Evolutionary conservation across 768 basidiomycete species (phyloP), one percentile per base, ranked within the genome.

Genomic region (Lactarius akahatsu): DNA sequence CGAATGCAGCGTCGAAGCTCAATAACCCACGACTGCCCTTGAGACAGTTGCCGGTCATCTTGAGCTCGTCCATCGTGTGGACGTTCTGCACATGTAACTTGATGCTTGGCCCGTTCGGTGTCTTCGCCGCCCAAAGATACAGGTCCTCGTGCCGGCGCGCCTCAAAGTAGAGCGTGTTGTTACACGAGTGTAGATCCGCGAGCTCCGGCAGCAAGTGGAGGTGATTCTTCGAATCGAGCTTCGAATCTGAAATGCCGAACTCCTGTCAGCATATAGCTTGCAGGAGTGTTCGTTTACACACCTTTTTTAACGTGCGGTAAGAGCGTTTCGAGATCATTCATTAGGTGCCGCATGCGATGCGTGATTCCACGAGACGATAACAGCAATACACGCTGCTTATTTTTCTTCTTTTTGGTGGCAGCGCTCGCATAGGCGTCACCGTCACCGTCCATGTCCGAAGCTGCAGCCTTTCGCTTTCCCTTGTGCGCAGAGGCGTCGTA

Each of bases 41-140:
- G 71, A 99, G 78, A 77, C 97, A 99, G 76, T 99, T 98, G 38
- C 97, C 97, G 8, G 95, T 96, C 96, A 99, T 92, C 80, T 98
- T 98, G 70, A 99, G 82, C 77, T 99, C 97, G 78, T 98, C 97
- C 97, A 98, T 98, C 52, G 97, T 99, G 77, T 99, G 97, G 62
- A 96, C 83, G 74, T 98, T 99, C 78, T 97, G 96, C 18, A 98
- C 96, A 74, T 98, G 97, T 82, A 98, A 84, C 77, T 98, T 98
- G 74, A 96, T 87, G 73, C 92, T 96, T 16, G 97, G 97, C 11
- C 97, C 97, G 73, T 99, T 99, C 26, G 97, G 97, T 41, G 95
- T 92, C 77, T 98, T 96, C 15, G 92, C 88, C 38, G 94, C 90
- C 97, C 97, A 99, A 65, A 98, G 77, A 73, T 98, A 99, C 59